Percentiles rank a stretch among this genome's conserved stretches.
phyloP scores from a whole-genome alignment of 2,329 filamentous ascomycete genomes.

The Aspergillus carbonarius region DNA sequence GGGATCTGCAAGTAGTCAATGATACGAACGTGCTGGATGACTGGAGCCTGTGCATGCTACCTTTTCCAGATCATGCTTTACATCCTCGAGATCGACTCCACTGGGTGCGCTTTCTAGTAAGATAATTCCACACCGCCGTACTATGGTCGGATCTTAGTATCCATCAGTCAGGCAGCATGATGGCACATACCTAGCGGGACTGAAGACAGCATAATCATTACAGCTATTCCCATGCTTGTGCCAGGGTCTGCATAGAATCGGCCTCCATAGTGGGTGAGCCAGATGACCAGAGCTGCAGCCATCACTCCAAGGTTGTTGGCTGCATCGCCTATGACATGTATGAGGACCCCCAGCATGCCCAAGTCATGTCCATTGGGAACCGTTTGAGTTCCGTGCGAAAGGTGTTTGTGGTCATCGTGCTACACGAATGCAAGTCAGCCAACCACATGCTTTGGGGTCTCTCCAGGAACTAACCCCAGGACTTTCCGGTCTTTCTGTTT shows the following conservation, averaged over 20 bases:
- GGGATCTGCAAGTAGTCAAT: conserved; percentile 53
- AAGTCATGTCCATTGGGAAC: conserved; percentile 57
- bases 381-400: conserved; percentile 21
- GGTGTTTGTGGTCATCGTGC: conserved; percentile 29
- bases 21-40: neutral
- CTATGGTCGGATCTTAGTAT: conserved; percentile 11
- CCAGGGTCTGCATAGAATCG: conserved; percentile 72
- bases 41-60: conserved; percentile 34
- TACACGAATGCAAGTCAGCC: conserved; percentile 6
- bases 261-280: conserved; percentile 57
- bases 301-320: conserved; percentile 77
- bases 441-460: neutral
- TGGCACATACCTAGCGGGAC: conserved; percentile 32
- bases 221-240: conserved; percentile 65
- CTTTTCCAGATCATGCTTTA: conserved; percentile 68
- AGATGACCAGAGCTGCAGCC: conserved; percentile 66
- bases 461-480: neutral
- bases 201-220: conserved; percentile 69
- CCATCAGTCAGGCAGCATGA: neutral
- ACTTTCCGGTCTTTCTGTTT: neutral
- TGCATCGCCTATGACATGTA: conserved; percentile 71
- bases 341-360: conserved; percentile 68
- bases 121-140: conserved; percentile 54
- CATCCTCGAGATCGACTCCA: conserved; percentile 60
- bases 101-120: conserved; percentile 65